Base-by-base conservation (phyloP, 805 yeast species). In the Wickerhamiella brachini region DNA sequence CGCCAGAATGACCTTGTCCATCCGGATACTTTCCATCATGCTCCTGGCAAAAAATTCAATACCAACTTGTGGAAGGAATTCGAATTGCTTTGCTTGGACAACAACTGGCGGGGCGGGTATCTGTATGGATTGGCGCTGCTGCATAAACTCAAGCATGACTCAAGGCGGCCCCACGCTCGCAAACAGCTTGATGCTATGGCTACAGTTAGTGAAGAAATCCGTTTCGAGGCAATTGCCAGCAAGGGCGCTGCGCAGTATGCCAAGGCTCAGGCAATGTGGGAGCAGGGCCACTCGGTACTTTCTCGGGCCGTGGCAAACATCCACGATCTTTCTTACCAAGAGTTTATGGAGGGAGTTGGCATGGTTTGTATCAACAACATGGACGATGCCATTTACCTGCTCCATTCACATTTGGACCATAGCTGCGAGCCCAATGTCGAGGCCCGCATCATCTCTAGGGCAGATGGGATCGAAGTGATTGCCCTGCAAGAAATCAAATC, bases 381-480 rank as follows among this genome's bases (percentile, higher is more conserved):
- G 49, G 81, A 80, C 50, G 79, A 83, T 2, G 76, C 79, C 47
- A 60, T 84, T 17, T 85, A 71, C 62, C 70, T 78, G 54, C 61
- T 73, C 8, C 83, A 82, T 54, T 78, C 93, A 0, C 84, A 83
- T 60, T 67, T 85, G 59, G 85, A 85, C 60, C 95, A 86, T 62
- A 73, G 71, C 58, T 86, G 95, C 68, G 78, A 74, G 42, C 89
- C 93, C 2, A 85, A 81, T 59, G 80, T 80, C 2, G 70, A 73
- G 37, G 67, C 72, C 8, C 21, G 31, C 29, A 26, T 26, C 18
- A 18, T 45, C 24, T 26, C 39, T 24, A 45, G 29, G 18, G 47
- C 39, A 6, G 74, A 73, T 20, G 84, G 85, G 3, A 70, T 85
- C 55, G 77, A 74, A 56, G 77, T 82, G 0, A 71, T 63, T 50